Evolutionary conservation across 164 flowering plant genomes (phyloP).

Genomic region (Dillenia suffruticosa): DNA sequence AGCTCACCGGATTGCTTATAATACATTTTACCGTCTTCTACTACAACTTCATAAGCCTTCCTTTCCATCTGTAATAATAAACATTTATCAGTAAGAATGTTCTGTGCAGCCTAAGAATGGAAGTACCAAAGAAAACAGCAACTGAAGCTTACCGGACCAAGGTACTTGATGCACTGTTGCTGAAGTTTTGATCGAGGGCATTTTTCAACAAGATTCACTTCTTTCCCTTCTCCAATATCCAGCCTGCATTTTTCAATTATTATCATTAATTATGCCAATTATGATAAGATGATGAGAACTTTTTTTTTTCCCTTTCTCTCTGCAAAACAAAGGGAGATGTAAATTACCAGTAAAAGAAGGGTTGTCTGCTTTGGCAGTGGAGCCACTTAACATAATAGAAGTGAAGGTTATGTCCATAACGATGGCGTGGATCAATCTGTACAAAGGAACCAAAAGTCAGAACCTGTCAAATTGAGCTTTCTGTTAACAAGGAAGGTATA

Average conservation of each 20-base stretch:
- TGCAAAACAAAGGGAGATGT: background rate
- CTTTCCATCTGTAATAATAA: conserved; percentile 49
- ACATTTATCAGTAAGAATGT: background rate
- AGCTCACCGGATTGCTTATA: conserved; percentile 48
- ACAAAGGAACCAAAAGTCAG: conserved; percentile 1
- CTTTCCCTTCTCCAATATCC: conserved; percentile 77
- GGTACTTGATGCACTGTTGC: conserved; percentile 74
- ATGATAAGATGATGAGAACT: too few species aligned
- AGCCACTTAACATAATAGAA: conserved; percentile 67
- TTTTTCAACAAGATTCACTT: conserved; percentile 54
- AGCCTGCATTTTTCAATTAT: conserved; percentile 37
- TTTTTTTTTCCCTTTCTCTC: too few species aligned
- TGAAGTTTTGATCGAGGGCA: conserved; percentile 69
- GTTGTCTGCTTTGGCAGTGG: conserved; percentile 56
- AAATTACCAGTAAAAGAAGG: conserved; percentile 82
- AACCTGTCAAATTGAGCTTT: background rate
- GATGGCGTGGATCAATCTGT: conserved; percentile 82
- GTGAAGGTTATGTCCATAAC: conserved; percentile 78
- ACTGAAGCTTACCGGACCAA: conserved; percentile 51
- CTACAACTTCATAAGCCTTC: conserved; percentile 46
- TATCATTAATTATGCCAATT: background rate
- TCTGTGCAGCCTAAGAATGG: background rate
- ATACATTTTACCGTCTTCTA: conserved; percentile 46
- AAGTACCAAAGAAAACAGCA: background rate
- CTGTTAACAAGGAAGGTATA: background rate